A percentile compares a stretch with the other conserved stretches of the same genome.
These are phyloP conservation scores for Hypericum perforatum DNA, from an alignment of 345 rosid species.

Conservation along the genomic window DNA sequence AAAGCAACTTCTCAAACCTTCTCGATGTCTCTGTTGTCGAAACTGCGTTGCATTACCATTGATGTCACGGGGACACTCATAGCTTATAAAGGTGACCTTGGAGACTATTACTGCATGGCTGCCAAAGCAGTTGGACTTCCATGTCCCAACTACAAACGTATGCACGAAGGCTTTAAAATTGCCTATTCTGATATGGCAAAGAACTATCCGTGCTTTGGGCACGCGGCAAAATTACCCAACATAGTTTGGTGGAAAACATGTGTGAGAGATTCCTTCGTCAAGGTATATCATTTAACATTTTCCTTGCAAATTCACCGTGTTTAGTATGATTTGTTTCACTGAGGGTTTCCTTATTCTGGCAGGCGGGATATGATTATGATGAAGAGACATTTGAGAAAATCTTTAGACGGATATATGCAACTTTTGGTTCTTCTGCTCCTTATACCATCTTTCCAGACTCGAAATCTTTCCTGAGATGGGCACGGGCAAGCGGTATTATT, in stretches of 20 bases:
- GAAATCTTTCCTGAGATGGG: constrained; percentile 83
- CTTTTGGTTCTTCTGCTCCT: constrained; percentile 95
- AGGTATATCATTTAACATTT: constrained; percentile 30
- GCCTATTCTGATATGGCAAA: constrained; percentile 87
- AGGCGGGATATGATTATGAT: constrained; percentile 95
- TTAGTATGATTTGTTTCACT: no score
- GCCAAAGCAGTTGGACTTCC: constrained; percentile 87
- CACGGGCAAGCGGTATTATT: constrained; percentile 46
- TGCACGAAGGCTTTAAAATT: constrained; percentile 83
- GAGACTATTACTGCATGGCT: constrained; percentile 99
- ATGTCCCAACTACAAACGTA: constrained; percentile 86
- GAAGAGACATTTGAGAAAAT: constrained; percentile 88
- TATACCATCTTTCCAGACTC: constrained; percentile 70
- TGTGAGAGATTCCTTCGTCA: constrained; percentile 69
- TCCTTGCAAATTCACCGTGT: no score
- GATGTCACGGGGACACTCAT: constrained; percentile 97
- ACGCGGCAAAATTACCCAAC: constrained; percentile 75
- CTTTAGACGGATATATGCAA: constrained; percentile 72
- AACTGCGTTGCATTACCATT: constrained; percentile 66
- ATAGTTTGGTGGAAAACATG: constrained; percentile 90
- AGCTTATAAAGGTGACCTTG: constrained; percentile 97
- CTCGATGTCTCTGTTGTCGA: constrained; percentile 58
- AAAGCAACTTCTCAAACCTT: neutral
- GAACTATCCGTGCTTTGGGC: constrained; percentile 86
- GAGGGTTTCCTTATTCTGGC: constrained; percentile 13